Base-by-base conservation (phyloP, 1,139 yeast genomes). In the Protomyces gravidus region DNA sequence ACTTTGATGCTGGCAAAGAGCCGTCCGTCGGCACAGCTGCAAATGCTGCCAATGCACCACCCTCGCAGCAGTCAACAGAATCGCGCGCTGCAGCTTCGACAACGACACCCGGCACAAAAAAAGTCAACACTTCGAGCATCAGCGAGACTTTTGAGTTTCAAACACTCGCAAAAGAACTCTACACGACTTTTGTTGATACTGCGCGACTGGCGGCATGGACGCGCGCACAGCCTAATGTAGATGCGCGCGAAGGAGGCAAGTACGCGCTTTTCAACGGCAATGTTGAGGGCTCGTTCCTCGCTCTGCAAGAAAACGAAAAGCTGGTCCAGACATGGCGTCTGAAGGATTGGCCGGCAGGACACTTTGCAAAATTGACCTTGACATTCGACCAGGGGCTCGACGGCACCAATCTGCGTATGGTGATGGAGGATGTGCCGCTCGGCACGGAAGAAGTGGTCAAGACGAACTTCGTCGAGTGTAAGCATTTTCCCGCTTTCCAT, bases 361-460 rank as follows among this genome's bases (percentile, higher is more conserved):
- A 88, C 71, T 85, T 70, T 70, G 95, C 97, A 2, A 78, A 76
- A 23, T 75, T 92, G 67, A 79, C 77, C 45, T 79, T 90, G 66
- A 78, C 75, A 47, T 80, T 94, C 64, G 81, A 80, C 60, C 89
- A 88, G 70, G 94, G 94, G 25, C 78, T 82, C 17, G 81, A 86
- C 48, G 97, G 90, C 68, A 92, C 98, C 15, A 82, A 79, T 61
- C 77, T 90, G 76, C 81, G 84, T 62, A 92, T 89, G 39, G 77
- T 79, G 61, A 88, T 92, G 81, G 76, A 82, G 23, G 97, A 97
- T n/a, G 85, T 92, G 55, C 98, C 98, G 21, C 78, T 92, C 50
- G 98, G 97, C n/a, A 94, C 94, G 70, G 97, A 92, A 72, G 98
- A 92, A 61, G 78, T 86, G 61, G 96, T 88, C 46, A 81, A 83